Base-by-base conservation (phyloP, 768 basidiomycete genomes). In the Tephrocybe sp. region DNA sequence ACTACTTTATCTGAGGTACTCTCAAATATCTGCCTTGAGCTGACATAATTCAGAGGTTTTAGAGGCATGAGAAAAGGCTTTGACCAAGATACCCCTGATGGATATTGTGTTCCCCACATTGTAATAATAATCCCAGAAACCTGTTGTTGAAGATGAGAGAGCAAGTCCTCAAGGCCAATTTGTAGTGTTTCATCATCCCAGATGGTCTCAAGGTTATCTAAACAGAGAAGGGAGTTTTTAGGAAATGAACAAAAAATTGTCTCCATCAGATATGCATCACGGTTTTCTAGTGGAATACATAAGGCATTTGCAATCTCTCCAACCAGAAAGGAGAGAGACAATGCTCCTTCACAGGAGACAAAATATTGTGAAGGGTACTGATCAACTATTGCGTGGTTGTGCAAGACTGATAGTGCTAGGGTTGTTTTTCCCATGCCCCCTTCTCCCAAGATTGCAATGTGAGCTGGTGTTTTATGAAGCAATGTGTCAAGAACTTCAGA, bases 291-390 rank as follows among this genome's bases (percentile, higher is more conserved):
- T 32, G 30, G 19, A 35, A 53, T 40, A 2, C 45, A 39, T 14
- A 53, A 36, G 17, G 38, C 40, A 42, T 34, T 35, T 5, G 45
- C 52, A 36, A 53, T 34, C 16, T 40, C 45, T 14, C 45, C 32
- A 36, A 47, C 22, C 19, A 52, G 17, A 17, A n/a, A 35, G 9
- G 20, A 13, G 10, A 47, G 12, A 26, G 44, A 39, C 13, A 33
- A 12, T 19, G 33, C 7, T 22, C 26, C 40, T 34, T 53, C 52
- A 32, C 45, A 53, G 39, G 52, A 53, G 45, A 53, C 33, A 33
- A 53, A 53, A 32, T 48, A 53, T 9, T 39, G 19, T n/a, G 39
- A 48, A 36, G 32, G 19, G 32, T n/a, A 45, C 7, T 26, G 26
- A 3, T 26, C 7, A 4, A 7, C 7, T 3, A 26, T 7, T 26